Base-by-base conservation (phyloP, 805 yeast genomes). In the Wickerhamomyces strasburgensis region DNA sequence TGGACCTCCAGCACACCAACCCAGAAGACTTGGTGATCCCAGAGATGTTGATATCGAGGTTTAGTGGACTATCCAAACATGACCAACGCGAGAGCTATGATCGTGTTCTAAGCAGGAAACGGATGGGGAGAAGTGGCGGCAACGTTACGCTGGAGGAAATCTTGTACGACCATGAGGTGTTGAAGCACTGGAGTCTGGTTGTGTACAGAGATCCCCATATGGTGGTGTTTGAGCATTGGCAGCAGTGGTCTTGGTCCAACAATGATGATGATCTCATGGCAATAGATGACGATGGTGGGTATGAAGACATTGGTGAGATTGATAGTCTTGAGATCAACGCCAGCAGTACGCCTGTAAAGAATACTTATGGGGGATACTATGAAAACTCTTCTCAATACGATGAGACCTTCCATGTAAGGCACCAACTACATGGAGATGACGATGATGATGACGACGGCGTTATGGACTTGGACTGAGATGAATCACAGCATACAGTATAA, bases 141-240 rank as follows among this genome's bases (percentile, higher is more conserved):
- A 36, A 14, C 7, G 37, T 40, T 14, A 38, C 48, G n/a, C 38
- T 53, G 2, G 56, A 52, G 29, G 49, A 52, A 13, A 51, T 44
- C 14, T 32, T 60, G 16, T 34, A 46, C 31, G 56, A 52, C 29
- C 42, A 51, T 36, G 50, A 57, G 6, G 48, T 55, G 10, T 42
- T 50, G 11, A 53, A 45, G 16, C 33, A 47, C 8, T 39, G 58
- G 39, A 60, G 58, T 29, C 19, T 63, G 11, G 45, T 60, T 6
- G 46, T 38, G 39, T 61, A 63, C 58, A 37, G 34, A 10, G 51
- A 56, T 35, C 42, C 50, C 36, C 30, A 38, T 6, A 19, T 31
- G 10, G 14, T 51, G 5, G 35, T 55, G 2, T 59, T 49, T 32
- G 17, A 39, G 3, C 42, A 40, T 14, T 63, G 68, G 68, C 41